Percentiles rank a stretch among this genome's conserved stretches.
phyloP scores from a whole-genome alignment of 140 eudicot species.

The Stevia rebaudiana region DNA sequence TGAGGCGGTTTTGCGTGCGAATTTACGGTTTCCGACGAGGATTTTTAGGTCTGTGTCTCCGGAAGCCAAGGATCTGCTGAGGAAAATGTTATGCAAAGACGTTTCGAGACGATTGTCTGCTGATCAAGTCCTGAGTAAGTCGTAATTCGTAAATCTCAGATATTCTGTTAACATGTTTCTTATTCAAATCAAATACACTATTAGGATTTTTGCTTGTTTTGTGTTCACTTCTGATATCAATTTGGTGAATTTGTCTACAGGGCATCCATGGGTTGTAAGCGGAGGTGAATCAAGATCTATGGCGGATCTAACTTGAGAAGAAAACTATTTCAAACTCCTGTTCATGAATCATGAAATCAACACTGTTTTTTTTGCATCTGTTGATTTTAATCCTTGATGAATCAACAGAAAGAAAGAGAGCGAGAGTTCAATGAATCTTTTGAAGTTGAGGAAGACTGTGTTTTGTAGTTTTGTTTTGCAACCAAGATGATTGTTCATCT shows the following conservation, averaged over 20 bases:
- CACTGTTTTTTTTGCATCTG: slow-evolving; percentile 33
- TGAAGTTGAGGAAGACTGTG: slow-evolving; percentile 18
- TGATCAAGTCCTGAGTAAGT: slow-evolving; percentile 82
- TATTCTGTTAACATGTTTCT: background rate
- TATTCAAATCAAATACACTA: background rate
- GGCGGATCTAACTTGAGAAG: slow-evolving; percentile 41
- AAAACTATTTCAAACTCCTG: background rate
- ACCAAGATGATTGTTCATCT: background rate
- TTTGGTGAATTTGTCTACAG: slow-evolving; percentile 25
- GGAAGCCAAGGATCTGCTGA: slow-evolving; percentile 75
- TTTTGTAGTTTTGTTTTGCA: background rate
- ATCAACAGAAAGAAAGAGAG: slow-evolving; percentile 34
- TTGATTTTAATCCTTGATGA: slow-evolving; percentile 26
- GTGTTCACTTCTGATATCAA: background rate
- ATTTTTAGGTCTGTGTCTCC: slow-evolving; percentile 59
- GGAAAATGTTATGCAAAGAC: slow-evolving; percentile 86
- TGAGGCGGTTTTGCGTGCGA: slow-evolving; percentile 65
- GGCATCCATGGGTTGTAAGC: slow-evolving; percentile 56
- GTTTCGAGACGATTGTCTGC: slow-evolving; percentile 67
- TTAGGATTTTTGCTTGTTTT: background rate
- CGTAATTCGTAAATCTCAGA: background rate
- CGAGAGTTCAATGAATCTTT: slow-evolving; percentile 42
- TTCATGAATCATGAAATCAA: slow-evolving; percentile 26
- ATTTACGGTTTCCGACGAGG: slow-evolving; percentile 68
- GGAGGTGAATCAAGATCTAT: slow-evolving; percentile 50